Conservation (phyloP, 768 basidiomycete genomes). For the Clathrus columnatus region DNA sequence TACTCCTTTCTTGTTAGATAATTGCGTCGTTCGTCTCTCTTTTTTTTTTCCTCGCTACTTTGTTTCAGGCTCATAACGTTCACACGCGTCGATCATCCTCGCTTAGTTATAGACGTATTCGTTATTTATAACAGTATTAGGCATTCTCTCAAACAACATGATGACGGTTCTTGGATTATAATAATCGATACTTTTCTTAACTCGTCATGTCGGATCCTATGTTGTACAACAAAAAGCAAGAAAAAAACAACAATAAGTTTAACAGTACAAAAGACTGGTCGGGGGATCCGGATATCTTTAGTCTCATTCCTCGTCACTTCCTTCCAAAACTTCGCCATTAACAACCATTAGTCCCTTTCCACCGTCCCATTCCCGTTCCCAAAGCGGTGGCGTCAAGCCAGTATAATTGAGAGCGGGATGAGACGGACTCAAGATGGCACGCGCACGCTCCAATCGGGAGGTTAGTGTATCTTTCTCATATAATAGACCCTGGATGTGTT, state of each 20-base stretch:
- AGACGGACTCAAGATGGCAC: constrained; percentile 43
- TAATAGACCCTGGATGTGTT: constrained; percentile 65
- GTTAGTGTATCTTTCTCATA: constrained; percentile 48
- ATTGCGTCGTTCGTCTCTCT: not conserved
- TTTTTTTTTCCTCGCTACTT: not conserved
- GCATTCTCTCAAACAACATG: too few relatives aligned
- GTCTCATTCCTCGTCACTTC: constrained; percentile 34
- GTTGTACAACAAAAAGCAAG: not conserved
- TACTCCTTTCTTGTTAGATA: not conserved
- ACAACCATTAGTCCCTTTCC: constrained; percentile 36
- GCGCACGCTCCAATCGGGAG: constrained; percentile 52
- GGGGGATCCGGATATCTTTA: not conserved
- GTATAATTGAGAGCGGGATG: constrained; percentile 46
- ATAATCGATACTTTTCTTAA: not conserved
- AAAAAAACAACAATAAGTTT: not conserved
- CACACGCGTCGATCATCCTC: not conserved
- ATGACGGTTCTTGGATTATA: too few relatives aligned
- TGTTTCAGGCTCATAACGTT: not conserved
- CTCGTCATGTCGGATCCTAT: not conserved
- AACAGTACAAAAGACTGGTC: not conserved
- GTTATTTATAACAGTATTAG: too few relatives aligned
- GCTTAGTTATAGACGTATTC: not conserved
- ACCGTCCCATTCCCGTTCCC: constrained; percentile 83
- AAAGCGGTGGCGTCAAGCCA: constrained; percentile 32
- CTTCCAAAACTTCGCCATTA: constrained; percentile 29